Evolutionary conservation across 805 yeast genomes (phyloP), one percentile per base, ranked within the genome.

Genomic region (Lipomyces orientalis): DNA sequence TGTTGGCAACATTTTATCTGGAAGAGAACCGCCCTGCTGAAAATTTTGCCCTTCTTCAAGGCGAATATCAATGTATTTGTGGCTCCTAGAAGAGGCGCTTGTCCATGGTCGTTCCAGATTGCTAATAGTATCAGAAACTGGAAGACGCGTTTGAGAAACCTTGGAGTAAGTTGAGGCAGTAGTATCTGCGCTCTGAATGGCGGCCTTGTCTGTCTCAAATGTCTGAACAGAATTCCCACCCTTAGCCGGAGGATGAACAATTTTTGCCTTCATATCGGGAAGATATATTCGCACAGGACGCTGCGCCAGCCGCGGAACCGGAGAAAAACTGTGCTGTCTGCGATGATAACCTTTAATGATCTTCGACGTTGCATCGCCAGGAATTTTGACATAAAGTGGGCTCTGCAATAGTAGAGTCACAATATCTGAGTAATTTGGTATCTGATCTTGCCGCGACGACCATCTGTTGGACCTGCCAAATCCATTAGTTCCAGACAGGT

Each of bases 361-460:
- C 33, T 35, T 68, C n/a, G 69, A 64, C 35, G 43, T 56, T 22
- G 54, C 8, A 8, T 57, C 39, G n/a, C 71, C 71, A 6, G 71
- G 71, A 29, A 68, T 51, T 51, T 68, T 68, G 34, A 68, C 71
- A 43, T 68, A 68, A 14, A 65, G 54, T 7, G 71, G 71, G 10
- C 71, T 66, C 31, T 64, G 64, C 25, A 62, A 37, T 8, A 66
- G 57, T 2, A 22, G 43, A 5, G 33, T 51, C 7, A 60, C 19
- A 19, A 37, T 52, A 10, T 60, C 60, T 10, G 43, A 14, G 25
- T 33, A 14, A 43, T 43, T 43, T n/a, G 49, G 49, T 43, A 19
- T 6, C 49, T 43, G 49, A 19, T n/a, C 5, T n/a, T 43, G 49
- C 1, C 49, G 49, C 22, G 49, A 43, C 10, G 1, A 43, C 49